phyloP scores from a whole-genome alignment of 1,139 yeast genomes.

The Candida mesenterica region DNA sequence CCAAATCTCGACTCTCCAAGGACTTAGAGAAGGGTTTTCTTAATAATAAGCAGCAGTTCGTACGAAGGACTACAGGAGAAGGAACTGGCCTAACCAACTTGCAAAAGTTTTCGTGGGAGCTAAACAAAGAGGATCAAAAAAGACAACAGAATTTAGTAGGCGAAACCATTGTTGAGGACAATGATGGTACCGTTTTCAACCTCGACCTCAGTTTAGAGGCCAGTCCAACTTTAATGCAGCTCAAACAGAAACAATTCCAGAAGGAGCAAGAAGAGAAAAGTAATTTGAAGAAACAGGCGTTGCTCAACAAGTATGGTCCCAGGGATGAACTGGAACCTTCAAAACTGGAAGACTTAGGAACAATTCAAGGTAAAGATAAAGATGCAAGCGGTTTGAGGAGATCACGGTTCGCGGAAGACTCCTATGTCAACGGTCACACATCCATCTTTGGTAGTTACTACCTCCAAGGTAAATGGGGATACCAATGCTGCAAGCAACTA shows the following conservation, averaged over 20 bases:
- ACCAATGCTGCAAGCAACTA: conserved; percentile 39
- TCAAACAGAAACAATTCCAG: conserved; percentile 35
- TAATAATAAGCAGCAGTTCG: conserved; percentile 54
- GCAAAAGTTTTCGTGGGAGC: conserved; percentile 56
- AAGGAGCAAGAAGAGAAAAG: conserved; percentile 29
- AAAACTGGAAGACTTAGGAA: not conserved
- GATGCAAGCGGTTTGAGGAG: not conserved
- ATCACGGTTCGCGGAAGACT: not conserved
- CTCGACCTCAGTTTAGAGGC: conserved; percentile 49
- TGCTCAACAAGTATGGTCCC: conserved; percentile 32
- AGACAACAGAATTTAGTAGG: conserved; percentile 15
- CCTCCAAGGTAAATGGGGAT: conserved; percentile 50
- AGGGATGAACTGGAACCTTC: conserved; percentile 1
- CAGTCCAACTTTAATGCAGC: conserved; percentile 57
- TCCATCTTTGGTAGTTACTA: conserved; percentile 51
- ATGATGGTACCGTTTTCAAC: conserved; percentile 24
- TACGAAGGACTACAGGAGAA: conserved; percentile 50
- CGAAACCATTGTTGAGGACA: conserved; percentile 15
- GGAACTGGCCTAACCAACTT: conserved; percentile 47
- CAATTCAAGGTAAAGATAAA: not conserved
- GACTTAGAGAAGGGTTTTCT: conserved; percentile 47
- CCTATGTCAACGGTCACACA: conserved; percentile 30
- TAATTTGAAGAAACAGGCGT: conserved; percentile 24
- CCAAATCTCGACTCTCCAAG: conserved; percentile 53
- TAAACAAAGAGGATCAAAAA: conserved; percentile 21